A percentile compares a stretch with the other conserved stretches of the same genome.
These are phyloP conservation scores for Caryopteris hybrid DNA, from an alignment of 305 asterid genomes.

Conservation along the genomic window DNA sequence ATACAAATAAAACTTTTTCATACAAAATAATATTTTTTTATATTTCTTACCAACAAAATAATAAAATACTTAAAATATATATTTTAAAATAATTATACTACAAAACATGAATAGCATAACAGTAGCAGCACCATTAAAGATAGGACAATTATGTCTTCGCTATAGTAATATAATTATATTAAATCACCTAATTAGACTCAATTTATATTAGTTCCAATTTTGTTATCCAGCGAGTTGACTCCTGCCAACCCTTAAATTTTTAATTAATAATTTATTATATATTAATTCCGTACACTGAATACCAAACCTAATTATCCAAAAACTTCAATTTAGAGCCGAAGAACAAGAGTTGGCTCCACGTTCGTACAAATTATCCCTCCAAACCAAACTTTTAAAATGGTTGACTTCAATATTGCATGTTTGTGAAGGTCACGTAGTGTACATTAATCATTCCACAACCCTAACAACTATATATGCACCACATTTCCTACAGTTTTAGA, in stretches of 20 bases:
- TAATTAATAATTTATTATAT: neutral
- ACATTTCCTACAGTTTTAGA: neutral
- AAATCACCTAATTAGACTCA: too few species aligned
- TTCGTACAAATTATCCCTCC: slow-evolving; percentile 12
- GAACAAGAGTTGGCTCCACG: slow-evolving; percentile 40
- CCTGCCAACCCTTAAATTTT: slow-evolving; percentile 4
- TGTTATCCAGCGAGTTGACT: neutral
- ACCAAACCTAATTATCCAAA: neutral
- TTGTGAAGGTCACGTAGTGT: slow-evolving; percentile 41
- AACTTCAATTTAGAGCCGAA: neutral
- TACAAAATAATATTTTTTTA: too few species aligned
- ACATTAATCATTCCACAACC: neutral
- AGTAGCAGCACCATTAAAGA: too few species aligned
- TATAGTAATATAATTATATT: too few species aligned
- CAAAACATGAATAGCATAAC: too few species aligned
- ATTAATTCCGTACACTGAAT: slow-evolving; percentile 21
- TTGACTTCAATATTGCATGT: slow-evolving; percentile 28
- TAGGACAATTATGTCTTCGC: too few species aligned
- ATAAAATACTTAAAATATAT: too few species aligned
- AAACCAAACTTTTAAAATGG: neutral
- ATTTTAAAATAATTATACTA: too few species aligned
- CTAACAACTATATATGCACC: slow-evolving; percentile 24
- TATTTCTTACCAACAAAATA: too few species aligned
- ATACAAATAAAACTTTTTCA: too few species aligned
- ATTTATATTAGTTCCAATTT: too few species aligned